Conservation (phyloP, 1,284 basidiomycete genomes). For the Irpex sp. region DNA sequence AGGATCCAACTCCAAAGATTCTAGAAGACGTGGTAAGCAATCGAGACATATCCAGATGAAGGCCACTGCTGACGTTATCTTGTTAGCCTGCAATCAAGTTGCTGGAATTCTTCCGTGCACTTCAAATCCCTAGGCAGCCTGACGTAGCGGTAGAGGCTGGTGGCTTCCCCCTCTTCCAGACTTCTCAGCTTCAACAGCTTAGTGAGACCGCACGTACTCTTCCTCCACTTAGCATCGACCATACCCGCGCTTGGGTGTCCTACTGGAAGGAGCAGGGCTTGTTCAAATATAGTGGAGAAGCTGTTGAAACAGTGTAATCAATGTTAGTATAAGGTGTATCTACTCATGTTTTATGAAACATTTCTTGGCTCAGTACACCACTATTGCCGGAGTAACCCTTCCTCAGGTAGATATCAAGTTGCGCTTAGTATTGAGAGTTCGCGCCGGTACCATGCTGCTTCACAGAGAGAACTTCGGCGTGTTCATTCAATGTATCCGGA, state of each 20-base stretch:
- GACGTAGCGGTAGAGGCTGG: conserved; percentile 10
- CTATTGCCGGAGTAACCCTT: no score
- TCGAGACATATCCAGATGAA: background rate
- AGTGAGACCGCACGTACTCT: conserved; percentile 3
- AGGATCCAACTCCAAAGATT: background rate
- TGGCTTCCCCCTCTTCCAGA: conserved; percentile 11
- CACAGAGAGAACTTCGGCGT: no score
- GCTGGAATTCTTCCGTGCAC: conserved; percentile 11
- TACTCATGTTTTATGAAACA: no score
- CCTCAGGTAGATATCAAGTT: no score
- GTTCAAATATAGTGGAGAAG: background rate
- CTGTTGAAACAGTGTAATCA: background rate
- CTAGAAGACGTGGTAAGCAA: background rate
- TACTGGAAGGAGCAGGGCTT: conserved; percentile 9
- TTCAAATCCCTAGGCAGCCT: background rate
- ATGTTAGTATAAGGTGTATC: background rate
- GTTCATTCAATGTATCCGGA: no score
- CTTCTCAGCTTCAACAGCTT: background rate
- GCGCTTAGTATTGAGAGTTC: no score
- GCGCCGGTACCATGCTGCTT: no score
- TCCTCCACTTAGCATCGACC: background rate
- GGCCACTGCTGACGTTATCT: background rate
- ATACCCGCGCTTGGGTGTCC: conserved; percentile 4
- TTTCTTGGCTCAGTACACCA: no score
- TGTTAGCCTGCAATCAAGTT: conserved; percentile 12